Evolutionary conservation across 2,329 filamentous ascomycete species (phyloP), one percentile per base, ranked within the genome.

Genomic region (Zalaria obscura): DNA sequence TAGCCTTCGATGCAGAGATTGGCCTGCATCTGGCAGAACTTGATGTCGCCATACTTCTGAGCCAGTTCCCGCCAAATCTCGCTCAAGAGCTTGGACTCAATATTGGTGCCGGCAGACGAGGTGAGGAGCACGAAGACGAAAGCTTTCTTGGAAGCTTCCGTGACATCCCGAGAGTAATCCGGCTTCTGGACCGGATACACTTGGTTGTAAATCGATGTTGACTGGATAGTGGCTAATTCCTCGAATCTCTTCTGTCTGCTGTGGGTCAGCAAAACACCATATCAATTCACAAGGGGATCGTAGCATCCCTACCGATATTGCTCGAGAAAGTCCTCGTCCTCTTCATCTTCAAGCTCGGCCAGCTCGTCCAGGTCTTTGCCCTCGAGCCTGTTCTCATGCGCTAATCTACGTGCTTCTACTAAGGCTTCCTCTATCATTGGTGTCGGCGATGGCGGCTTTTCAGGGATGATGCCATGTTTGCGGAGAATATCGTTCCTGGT

Each of bases 1-100:
- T 98, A 98, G 34, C 86, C 86, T 60, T 96, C 91, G 52, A 98
- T 95, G 44, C 91, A 94, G 65, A 95, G 77, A 56, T 86, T 80
- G 5, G 80, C 91, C 51, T 80, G 76, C 51, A 98, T 96, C 65
- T 96, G 85, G 60, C 89, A 96, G 63, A 98, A 98, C 65, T 98
- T 98, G 60, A 98, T 69, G 49, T 98, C 89, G 18, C 87, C 86
- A 56, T 87, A 98, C 55, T 89, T 86, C 45, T 64, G 66, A 1
- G 91, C 89, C 34, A 91, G 73, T 55, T 87, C 78, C 31, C 80
- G 72, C 88, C 89, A 98, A 18, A 95, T 69, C 56, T 93, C 83
- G 1, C 80, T 78, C 52, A 96, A 64, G 3, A 95, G 69, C 45
- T 83, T 75, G 3, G 87, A 93, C 63, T 96, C 88, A 29, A 81